Base-by-base conservation (phyloP, 257 asterid genomes). In the Lantana camara region DNA sequence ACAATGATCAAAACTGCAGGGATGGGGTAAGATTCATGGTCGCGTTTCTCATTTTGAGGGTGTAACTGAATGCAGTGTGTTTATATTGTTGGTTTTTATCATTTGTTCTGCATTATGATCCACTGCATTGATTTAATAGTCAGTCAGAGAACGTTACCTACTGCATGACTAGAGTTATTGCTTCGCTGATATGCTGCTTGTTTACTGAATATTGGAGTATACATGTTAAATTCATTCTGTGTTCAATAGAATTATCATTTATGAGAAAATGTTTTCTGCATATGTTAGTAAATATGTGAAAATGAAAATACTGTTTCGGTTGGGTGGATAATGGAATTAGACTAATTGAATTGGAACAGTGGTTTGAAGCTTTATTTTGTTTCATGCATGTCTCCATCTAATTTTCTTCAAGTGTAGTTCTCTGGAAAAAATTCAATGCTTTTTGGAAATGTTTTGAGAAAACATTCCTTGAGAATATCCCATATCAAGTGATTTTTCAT, bases 1-100 rank as follows among this genome's bases (percentile, higher is more conserved):
- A 35, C 21, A 50, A 70, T 53, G 73, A 56, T 46, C 68, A 44
- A 19, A 83, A 74, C 52, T 67, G 79, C 72, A 64, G 61, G 55
- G 60, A 56, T 46, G 61, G 64, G 73, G 93, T 88, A 66, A 76
- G 82, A 32, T 68, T 24, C 19, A 22, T 32, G 30, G 21, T 42
- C 41, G 14, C 3, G 19, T 20, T 55, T 20, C 54, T 52, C 51
- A 22, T 45, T 41, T 37, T 41, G 22, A 29, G 32, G 44, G 46
- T 46, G 37, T 42, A 14, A 21, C 23, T 27, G 50, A 14, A 24
- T 19, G 32, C 34, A 34, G 34, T 3, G 4, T 52, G 23, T 20
- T 9, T 53, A 50, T 56, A 23, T 29, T 22, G 30, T 44, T 11
- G 12, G 46, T 27, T 17, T 20, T 32, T 37, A 24, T 21, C 30